Conservation (phyloP, 2,329 filamentous ascomycete species). For the Pseudogymnoascus sp. region DNA sequence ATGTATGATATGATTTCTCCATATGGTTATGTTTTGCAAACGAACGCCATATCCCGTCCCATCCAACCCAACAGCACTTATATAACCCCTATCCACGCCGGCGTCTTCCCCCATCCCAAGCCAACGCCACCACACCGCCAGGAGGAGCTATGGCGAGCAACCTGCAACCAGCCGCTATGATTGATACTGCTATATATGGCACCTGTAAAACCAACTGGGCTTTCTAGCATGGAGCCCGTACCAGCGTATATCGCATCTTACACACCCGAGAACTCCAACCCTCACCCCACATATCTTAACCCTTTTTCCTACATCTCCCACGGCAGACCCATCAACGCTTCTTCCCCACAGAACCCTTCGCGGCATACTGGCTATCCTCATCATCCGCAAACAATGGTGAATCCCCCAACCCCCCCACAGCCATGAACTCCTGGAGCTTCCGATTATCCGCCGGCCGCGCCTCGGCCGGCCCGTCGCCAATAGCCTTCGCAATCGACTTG, state of each 20-base stretch:
- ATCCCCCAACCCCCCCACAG: conserved; percentile 81
- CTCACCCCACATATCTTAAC: neutral
- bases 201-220: neutral
- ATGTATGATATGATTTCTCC: neutral
- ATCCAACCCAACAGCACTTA: neutral
- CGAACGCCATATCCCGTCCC: neutral
- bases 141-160: neutral
- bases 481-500: conserved; percentile 31
- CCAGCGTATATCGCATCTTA: conserved; percentile 5
- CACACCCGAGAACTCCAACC: neutral
- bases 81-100: neutral
- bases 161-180: neutral
- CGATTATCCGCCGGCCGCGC: conserved; percentile 59
- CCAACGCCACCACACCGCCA: neutral
- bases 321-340: neutral
- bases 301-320: neutral
- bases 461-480: conserved; percentile 39
- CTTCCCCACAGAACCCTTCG: neutral
- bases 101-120: neutral
- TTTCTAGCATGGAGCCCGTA: neutral
- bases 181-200: conserved; percentile 5
- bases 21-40: conserved; percentile 2
- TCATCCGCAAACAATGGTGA: conserved; percentile 67
- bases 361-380: conserved; percentile 40
- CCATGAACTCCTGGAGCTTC: conserved; percentile 69